Conservation (phyloP, 2,329 filamentous ascomycete species). For the Trichoderma pleuroti region DNA sequence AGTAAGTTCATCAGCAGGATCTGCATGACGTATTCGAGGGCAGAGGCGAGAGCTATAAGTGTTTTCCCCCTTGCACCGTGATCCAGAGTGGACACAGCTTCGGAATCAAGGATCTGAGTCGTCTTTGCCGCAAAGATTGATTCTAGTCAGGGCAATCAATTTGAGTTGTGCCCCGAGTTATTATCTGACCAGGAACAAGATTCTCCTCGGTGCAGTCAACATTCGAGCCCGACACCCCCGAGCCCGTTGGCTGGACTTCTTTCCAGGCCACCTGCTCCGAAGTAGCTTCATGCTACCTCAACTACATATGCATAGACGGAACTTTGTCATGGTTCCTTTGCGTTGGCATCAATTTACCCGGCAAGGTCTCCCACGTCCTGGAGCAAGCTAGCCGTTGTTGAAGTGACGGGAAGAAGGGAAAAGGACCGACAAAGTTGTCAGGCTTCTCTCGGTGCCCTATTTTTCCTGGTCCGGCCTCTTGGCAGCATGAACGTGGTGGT, state of each 20-base stretch:
- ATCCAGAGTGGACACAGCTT: neutral
- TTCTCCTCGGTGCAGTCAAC: neutral
- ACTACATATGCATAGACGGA: neutral
- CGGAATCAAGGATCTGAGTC: neutral
- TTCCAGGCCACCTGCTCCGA: neutral
- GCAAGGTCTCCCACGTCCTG: neutral
- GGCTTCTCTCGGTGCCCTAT: neutral
- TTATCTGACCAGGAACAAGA: neutral
- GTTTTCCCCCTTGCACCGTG: neutral
- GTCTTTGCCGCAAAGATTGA: neutral
- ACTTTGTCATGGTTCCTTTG: neutral
- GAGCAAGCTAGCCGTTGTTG: neutral
- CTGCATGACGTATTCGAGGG: neutral
- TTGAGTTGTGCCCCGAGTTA: slow-evolving; percentile 3
- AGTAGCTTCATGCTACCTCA: neutral
- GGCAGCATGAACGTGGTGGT: slow-evolving; percentile 8
- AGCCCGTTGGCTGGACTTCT: neutral
- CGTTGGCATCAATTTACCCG: slow-evolving; percentile 8
- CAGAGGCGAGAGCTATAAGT: neutral
- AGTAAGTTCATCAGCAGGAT: neutral
- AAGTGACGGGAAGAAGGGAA: neutral
- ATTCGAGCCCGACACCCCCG: neutral
- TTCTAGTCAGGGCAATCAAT: neutral
- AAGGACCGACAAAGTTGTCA: neutral
- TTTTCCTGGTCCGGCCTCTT: neutral